Evolutionary conservation across 208 protist genomes (phyloP), one percentile per base, ranked within the genome.

Genomic region (Crithidia acanthocephali): DNA sequence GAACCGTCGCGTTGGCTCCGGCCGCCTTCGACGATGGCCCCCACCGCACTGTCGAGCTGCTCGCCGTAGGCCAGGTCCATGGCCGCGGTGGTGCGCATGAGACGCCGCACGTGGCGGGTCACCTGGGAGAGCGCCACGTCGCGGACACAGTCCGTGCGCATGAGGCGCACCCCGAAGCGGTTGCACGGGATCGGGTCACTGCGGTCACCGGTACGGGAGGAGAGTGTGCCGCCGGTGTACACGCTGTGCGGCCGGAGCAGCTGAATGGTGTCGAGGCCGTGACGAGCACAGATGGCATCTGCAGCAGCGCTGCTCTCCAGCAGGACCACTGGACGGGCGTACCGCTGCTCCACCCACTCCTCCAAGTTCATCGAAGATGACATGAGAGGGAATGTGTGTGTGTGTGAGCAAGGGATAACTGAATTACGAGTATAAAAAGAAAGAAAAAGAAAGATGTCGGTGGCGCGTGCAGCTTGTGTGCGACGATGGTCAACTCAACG

Each of bases 61-160:
- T 93, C 90, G 10, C 90, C 90, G 65, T 87, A 90, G 22, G 81
- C 90, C 28, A 93, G 67, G 60, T 90, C 87, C 28, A 88, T 83
- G 50, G 68, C 79, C 6, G 86, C 69, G 15, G 67, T 10, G n/a
- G 58, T 64, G n/a, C 79, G 79, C 61, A 95, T 55, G 1, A 83
- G 30, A 11, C 71, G 74, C 2, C 74, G 83, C 47, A 84, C 40
- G 66, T 92, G 82, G 0, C 68, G 72, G 13, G 16, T 76, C 28
- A 63, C 61, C 66, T 78, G 69, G 15, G 76, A 62, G 22, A 60
- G 56, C 20, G 45, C 55, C 0, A 84, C 78, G 50, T 85, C 81
- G 9, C 77, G 76, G 25, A 95, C 85, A 58, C 90, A 93, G 40
- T 81, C 72, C 18, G 70, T 68, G n/a, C 90, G 83, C 70, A 81